Base-by-base conservation (phyloP, 2,329 filamentous ascomycete genomes). In the Aureobasidium melanogenum region DNA sequence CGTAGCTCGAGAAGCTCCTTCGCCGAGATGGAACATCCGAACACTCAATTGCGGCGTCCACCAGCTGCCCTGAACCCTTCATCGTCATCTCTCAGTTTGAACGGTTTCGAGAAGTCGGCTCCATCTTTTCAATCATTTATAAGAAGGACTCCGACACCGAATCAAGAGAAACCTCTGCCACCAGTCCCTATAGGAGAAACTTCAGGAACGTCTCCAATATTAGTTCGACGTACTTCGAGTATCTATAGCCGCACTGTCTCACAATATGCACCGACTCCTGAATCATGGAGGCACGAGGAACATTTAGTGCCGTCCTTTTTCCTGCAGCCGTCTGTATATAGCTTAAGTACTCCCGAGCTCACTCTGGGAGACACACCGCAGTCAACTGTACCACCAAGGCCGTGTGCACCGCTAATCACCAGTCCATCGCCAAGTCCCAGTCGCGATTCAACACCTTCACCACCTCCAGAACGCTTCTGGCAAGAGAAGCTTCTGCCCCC, bases 61-160 rank as follows among this genome's bases (percentile, higher is more conserved):
- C 63, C 60, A 30, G 60, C 46, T n/a, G 48, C 54, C 15, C 38
- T 62, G 6, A 60, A 48, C 19, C 41, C 55, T 30, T 51, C 60
- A 8, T 57, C 36, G 10, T 51, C 64, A 3, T 56, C 60, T 17
- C 60, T 32, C 10, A 34, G 55, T 22, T 36, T 68, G 19, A 55
- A 51, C 26, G 66, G 67, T 14, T 64, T 70, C 52, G 67, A 72
- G 52, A 65, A 66, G 32, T 39, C 66, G 3, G 62, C 69, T 14
- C 68, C 67, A 12, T 68, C 71, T n/a, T 73, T 73, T 54, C 66
- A 70, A 57, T 65, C 62, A 22, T 73, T 73, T 61, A 46, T 72
- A 5, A 67, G 65, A 46, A 66, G 66, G 10, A 72, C 69, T 14
- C 70, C 69, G 22, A 65, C 69, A 9, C 63, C 63, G 9, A 63